Evolutionary conservation across 2,329 filamentous ascomycete genomes (phyloP).

Genomic region (Xylaria sp.): DNA sequence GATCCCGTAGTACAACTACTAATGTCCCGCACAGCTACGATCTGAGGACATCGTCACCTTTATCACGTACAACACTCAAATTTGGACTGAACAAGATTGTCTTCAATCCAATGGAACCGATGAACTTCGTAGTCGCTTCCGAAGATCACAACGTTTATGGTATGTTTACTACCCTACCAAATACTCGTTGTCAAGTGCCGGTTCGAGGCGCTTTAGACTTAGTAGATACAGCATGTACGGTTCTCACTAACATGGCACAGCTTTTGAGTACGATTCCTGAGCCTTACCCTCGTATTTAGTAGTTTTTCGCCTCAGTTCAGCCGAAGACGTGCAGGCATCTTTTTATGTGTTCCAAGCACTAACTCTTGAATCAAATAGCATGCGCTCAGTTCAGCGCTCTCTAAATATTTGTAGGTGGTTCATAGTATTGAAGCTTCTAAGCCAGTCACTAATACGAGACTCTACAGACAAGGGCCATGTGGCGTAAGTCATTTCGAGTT

Average conservation of each 20-base stretch:
- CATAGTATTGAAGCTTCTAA: constrained; percentile 78
- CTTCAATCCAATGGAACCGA: constrained; percentile 97
- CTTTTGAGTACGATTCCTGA: constrained; percentile 72
- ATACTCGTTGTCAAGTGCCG: neutral
- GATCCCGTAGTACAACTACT: neutral
- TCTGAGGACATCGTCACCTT: constrained; percentile 82
- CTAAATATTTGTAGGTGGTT: constrained; percentile 51
- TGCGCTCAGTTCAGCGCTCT: constrained; percentile 37
- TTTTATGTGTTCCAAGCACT: neutral
- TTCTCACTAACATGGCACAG: constrained; percentile 66
- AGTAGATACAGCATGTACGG: constrained; percentile 35
- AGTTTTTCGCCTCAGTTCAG: neutral
- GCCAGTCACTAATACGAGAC: constrained; percentile 25
- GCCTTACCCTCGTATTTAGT: neutral
- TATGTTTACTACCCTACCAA: constrained; percentile 14
- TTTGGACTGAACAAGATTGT: constrained; percentile 85
- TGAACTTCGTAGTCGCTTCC: constrained; percentile 84
- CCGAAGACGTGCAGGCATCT: neutral
- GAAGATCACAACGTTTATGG: constrained; percentile 79
- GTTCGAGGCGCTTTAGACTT: neutral
- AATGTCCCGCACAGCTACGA: constrained; percentile 73
- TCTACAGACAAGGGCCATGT: constrained; percentile 46
- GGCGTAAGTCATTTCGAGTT: constrained; percentile 49
- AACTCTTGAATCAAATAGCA: constrained; percentile 25
- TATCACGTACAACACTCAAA: constrained; percentile 82